Base-by-base conservation (phyloP, 2,329 filamentous ascomycete species). In the Albifimbria verrucaria region DNA sequence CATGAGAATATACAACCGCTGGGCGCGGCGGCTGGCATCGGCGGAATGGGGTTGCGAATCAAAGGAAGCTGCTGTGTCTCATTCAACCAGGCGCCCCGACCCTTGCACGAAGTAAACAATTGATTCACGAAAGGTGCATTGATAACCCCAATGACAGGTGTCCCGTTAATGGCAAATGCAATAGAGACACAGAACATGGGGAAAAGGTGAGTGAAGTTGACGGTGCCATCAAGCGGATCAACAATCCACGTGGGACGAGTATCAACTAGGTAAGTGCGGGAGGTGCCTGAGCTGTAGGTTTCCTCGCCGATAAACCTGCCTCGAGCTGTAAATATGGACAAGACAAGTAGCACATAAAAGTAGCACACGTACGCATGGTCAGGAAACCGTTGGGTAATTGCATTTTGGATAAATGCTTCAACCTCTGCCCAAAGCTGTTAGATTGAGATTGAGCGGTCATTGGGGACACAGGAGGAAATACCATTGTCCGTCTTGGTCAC, bases 161-260 rank as follows among this genome's bases (percentile, higher is more conserved):
- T 68, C 7, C 79, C 76, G 18, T 79, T 69, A 51, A 89, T 64
- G 22, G 87, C 75, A 62, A 92, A 85, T 48, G 79, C 88, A 62
- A 92, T 90, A 32, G 86, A 89, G 43, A 92, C 85, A 68, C 89
- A 92, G 72, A 89, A 91, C 85, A 90, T 90, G 54, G 87, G 87
- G 64, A 90, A 90, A 6, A 90, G 78, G 67, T 92, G 89, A 25
- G 88, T 89, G 72, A 88, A 92, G 74, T 92, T 92, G 55, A 92
- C 87, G 3, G 89, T 92, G 74, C 87, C 88, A 63, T 92, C 88
- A 24, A 92, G 77, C 10, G 89, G 88, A 68, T 92, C 89, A 41
- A 92, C 79, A 62, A 86, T 83, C 89, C 88, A 92, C 26, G 88
- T 90, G 43, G 88, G 88, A 1, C 71, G 61, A 39, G 79, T 66